Evolutionary conservation across 164 flowering plant genomes (phyloP), one percentile per base, ranked within the genome.

Genomic region (Magnolia sinica): DNA sequence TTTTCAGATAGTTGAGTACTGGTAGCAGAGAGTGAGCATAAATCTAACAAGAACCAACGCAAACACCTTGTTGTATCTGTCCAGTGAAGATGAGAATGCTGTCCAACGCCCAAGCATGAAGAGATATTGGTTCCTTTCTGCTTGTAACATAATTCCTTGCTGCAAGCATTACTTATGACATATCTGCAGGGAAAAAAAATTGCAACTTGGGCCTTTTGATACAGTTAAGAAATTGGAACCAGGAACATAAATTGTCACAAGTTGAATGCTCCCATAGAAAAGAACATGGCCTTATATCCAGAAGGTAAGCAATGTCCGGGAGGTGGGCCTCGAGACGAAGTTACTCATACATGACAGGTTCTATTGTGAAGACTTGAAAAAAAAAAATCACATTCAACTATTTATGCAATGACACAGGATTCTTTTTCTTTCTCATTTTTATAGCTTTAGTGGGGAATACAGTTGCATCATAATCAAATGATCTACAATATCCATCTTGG

Each of bases 91-190:
- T 91, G 90, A 70, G 92, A 84, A 84, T 94, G 97, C 72, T 87
- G 84, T 70, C 95, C 97, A 61, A 86, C 63, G 10, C 85, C 86
- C 83, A 96, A 80, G 68, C 77, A 83, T 78, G 76, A 86, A 64
- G 85, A 70, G 68, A 77, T 66, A 76, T 90, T 91, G 68, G 95
- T 91, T 78, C 97, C 98, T 81, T 91, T 94, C 84, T 96, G 99
- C 87, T 90, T 91, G 83, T 85, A 96, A 76, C 83, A 89, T 23
- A 96, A 68, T 45, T 86, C 88, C 83, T 84, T 91, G 84, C 88
- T 83, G 86, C 97, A 91, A 61, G 98, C 95, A 85, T 96, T 96
- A 77, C 97, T 87, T 50, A 96, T 90, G 72, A 96, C 90, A 77
- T 89, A 96, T 86, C 99, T 96, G 94, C 82, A 85, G 37, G 77